Evolutionary conservation across 2,329 filamentous ascomycete genomes (phyloP).

Genomic region (Ophiostoma sp.): DNA sequence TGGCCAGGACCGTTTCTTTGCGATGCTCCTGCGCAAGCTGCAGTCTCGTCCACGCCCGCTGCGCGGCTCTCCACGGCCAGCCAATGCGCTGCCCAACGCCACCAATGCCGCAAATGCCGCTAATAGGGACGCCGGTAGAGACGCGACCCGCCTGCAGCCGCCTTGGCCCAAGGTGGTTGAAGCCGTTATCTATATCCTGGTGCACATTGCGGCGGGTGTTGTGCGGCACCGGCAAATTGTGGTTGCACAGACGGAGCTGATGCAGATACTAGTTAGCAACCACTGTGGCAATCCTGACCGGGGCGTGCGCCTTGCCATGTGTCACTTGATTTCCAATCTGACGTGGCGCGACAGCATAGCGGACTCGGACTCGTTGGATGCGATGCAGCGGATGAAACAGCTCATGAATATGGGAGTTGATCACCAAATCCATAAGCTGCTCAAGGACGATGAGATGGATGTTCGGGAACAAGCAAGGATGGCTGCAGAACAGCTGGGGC

Average conservation of each 20-base stretch:
- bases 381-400: constrained; percentile 60
- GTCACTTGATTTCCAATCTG: constrained; percentile 80
- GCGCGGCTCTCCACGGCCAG: not conserved
- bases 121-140: constrained; percentile 39
- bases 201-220: constrained; percentile 80
- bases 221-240: constrained; percentile 73
- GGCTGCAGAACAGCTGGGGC: constrained; percentile 62
- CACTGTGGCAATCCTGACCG: constrained; percentile 69
- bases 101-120: constrained; percentile 28
- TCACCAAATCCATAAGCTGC: constrained; percentile 57
- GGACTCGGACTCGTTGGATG: constrained; percentile 63
- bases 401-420: constrained; percentile 68
- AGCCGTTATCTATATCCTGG: constrained; percentile 73
- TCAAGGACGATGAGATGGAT: constrained; percentile 69
- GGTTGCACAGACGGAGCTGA: constrained; percentile 68
- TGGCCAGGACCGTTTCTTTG: constrained; percentile 72
- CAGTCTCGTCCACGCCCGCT: constrained; percentile 1
- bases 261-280: constrained; percentile 61
- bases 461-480: constrained; percentile 79
- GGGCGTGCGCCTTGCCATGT: constrained; percentile 70
- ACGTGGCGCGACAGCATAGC: constrained; percentile 72
- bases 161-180: constrained; percentile 66
- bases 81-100: not conserved
- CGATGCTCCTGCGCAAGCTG: constrained; percentile 74
- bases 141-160: constrained; percentile 45